Evolutionary conservation across 768 basidiomycete species (phyloP).

Genomic region (Trametes maxima): DNA sequence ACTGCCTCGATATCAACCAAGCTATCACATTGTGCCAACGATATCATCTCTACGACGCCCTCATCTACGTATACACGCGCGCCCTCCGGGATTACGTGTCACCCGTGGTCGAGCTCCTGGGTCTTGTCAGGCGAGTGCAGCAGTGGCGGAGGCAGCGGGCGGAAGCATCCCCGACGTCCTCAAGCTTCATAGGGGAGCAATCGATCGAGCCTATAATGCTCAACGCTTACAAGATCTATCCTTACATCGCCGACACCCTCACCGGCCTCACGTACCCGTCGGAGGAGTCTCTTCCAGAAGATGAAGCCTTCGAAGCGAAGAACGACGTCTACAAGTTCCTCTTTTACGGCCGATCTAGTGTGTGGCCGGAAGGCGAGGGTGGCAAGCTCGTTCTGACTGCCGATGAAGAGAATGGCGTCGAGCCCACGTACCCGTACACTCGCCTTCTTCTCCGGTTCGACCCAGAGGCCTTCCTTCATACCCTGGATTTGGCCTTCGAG

Average conservation of each 20-base stretch:
- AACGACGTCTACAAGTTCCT: slow-evolving; percentile 77
- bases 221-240: slow-evolving; percentile 90
- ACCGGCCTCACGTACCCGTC: slow-evolving; percentile 88
- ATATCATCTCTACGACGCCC: slow-evolving; percentile 86
- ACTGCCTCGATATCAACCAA: slow-evolving; percentile 91
- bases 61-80: slow-evolving; percentile 91
- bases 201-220: slow-evolving; percentile 60
- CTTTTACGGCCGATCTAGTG: slow-evolving; percentile 76
- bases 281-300: slow-evolving; percentile 64
- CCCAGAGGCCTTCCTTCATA: slow-evolving; percentile 91
- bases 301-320: slow-evolving; percentile 71
- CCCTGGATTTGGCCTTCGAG: slow-evolving; percentile 93
- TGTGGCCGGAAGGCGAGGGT: slow-evolving; percentile 76
- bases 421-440: slow-evolving; percentile 90
- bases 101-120: slow-evolving; percentile 83
- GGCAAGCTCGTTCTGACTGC: slow-evolving; percentile 76
- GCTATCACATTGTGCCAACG: slow-evolving; percentile 83
- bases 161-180: slow-evolving; percentile 32
- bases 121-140: slow-evolving; percentile 70
- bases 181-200: slow-evolving; percentile 34
- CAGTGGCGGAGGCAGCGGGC: slow-evolving; percentile 48
- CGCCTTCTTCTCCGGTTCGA: slow-evolving; percentile 85
- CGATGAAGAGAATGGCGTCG: slow-evolving; percentile 70
- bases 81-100: slow-evolving; percentile 88
- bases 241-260: slow-evolving; percentile 80